Evolutionary conservation across 768 basidiomycete genomes (phyloP).

Genomic region (Russula sp.): DNA sequence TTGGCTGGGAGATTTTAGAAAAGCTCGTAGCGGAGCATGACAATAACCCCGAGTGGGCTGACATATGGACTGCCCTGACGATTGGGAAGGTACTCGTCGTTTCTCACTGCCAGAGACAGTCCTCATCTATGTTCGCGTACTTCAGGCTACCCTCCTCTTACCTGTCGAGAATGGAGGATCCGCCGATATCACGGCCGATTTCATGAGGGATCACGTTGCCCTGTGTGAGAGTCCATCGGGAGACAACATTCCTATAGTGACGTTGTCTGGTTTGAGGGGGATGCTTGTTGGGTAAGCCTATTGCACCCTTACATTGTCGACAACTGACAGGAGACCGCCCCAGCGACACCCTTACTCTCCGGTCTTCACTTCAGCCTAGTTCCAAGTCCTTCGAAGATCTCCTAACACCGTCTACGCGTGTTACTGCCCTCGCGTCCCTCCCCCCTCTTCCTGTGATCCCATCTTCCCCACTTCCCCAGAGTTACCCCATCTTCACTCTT

Average conservation of each 20-base stretch:
- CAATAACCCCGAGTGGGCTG: conserved; percentile 59
- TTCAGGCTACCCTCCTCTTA: conserved; percentile 75
- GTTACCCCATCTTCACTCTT: conserved; percentile 50
- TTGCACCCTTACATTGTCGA: not conserved
- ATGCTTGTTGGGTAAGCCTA: conserved; percentile 54
- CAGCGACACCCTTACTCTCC: conserved; percentile 43
- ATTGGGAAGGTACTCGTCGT: conserved; percentile 56
- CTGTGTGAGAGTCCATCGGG: conserved; percentile 54
- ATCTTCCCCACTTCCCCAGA: conserved; percentile 37
- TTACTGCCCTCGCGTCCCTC: conserved; percentile 43
- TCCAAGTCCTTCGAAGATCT: conserved; percentile 46
- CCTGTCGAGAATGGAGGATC: conserved; percentile 59
- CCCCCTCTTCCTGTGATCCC: conserved; percentile 50
- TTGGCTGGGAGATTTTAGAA: conserved; percentile 80
- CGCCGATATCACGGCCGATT: conserved; percentile 63
- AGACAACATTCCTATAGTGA: conserved; percentile 56
- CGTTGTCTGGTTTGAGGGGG: conserved; percentile 82
- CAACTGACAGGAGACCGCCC: conserved; percentile 15
- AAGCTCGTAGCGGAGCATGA: conserved; percentile 55
- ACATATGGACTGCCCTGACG: conserved; percentile 62
- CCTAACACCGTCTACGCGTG: conserved; percentile 38
- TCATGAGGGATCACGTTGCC: conserved; percentile 80
- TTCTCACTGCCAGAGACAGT: not conserved
- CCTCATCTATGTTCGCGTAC: not conserved
- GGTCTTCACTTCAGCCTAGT: conserved; percentile 44